These are phyloP conservation scores for Plasmodium yoelii DNA, from an alignment of 169 alveolate genomes.

Conservation along the genomic window DNA sequence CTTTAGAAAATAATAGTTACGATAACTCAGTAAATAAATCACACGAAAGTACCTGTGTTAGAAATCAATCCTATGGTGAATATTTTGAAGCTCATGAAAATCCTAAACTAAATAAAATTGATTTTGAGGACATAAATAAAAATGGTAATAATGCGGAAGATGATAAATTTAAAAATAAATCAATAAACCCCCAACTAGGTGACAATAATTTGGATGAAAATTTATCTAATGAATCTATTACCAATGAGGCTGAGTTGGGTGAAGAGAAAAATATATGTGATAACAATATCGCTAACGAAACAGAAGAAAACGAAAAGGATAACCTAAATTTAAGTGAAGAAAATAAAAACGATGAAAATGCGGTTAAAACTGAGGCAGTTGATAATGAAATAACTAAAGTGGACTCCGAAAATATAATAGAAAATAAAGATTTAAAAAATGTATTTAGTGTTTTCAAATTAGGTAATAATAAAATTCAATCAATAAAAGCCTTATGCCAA, in stretches of 20 bases:
- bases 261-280: no score
- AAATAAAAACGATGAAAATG: not conserved
- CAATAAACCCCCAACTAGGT: not conserved
- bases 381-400: not conserved
- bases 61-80: not conserved
- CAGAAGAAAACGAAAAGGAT: not conserved
- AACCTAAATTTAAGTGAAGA: not conserved
- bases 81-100: not conserved
- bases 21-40: not conserved
- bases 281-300: not conserved
- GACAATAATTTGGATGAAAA: not conserved
- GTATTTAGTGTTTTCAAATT: slow-evolving; percentile 55
- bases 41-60: not conserved
- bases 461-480: slow-evolving; percentile 71
- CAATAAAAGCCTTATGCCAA: slow-evolving; percentile 55
- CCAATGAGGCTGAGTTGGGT: no score
- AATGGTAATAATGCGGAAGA: not conserved
- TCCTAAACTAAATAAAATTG: not conserved
- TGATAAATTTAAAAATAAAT: not conserved
- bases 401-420: slow-evolving; percentile 15
- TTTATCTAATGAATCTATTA: no score
- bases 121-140: not conserved
- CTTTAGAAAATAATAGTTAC: not conserved
- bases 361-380: not conserved
- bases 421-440: slow-evolving; percentile 57